Evolutionary conservation across 164 flowering plant genomes (phyloP).

Genomic region (Platanus orientalis): DNA sequence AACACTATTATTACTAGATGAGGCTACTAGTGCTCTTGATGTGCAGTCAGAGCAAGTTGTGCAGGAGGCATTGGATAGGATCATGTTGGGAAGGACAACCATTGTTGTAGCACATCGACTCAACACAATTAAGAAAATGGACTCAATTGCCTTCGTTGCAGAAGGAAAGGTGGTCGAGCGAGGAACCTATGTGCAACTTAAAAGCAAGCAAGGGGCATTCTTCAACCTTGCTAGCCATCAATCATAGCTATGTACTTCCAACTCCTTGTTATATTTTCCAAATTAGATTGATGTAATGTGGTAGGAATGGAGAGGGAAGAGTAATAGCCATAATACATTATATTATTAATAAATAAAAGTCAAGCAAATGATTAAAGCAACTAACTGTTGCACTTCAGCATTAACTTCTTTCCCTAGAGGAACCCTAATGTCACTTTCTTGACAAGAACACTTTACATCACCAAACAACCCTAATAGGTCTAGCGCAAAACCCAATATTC

Average conservation of each 20-base stretch:
- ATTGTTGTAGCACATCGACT: slow-evolving; percentile 88
- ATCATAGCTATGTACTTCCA: neutral
- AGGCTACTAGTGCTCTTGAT: slow-evolving; percentile 91
- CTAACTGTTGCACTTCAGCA: too few relatives aligned
- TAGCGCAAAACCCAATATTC: too few relatives aligned
- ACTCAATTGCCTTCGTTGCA: slow-evolving; percentile 61
- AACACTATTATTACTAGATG: slow-evolving; percentile 63
- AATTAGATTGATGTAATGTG: too few relatives aligned
- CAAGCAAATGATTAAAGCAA: too few relatives aligned
- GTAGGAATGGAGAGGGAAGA: too few relatives aligned
- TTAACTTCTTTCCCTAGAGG: too few relatives aligned
- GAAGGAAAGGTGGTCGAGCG: slow-evolving; percentile 77
- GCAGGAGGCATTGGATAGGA: slow-evolving; percentile 72
- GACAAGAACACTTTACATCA: too few relatives aligned
- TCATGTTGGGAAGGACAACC: slow-evolving; percentile 76
- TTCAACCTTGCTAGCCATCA: slow-evolving; percentile 61
- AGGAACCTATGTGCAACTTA: slow-evolving; percentile 68
- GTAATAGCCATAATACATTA: too few relatives aligned
- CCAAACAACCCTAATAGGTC: too few relatives aligned
- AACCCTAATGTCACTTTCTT: too few relatives aligned
- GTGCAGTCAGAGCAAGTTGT: slow-evolving; percentile 85
- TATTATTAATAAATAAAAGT: too few relatives aligned
- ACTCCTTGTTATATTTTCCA: too few relatives aligned
- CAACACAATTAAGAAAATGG: slow-evolving; percentile 71
- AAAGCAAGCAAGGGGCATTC: slow-evolving; percentile 67